These are phyloP conservation scores for Epichloe gansuensis DNA, from an alignment of 2,329 filamentous ascomycete species.

Conservation along the genomic window DNA sequence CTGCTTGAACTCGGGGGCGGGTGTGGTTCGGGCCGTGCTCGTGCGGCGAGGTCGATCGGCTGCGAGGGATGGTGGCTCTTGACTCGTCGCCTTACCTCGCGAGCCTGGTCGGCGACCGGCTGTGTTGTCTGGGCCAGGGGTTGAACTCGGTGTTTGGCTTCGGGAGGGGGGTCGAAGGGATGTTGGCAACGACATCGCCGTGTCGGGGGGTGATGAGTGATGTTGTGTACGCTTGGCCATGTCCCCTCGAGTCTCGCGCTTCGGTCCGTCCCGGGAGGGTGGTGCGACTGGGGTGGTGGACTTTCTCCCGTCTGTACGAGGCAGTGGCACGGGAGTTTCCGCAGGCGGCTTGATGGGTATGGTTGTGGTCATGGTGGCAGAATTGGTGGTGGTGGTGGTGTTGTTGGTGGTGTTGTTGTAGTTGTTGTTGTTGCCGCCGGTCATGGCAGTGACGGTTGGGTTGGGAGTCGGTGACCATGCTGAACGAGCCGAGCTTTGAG, in stretches of 20 bases:
- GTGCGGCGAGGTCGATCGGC: slow-evolving; percentile 41
- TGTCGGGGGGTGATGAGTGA: slow-evolving; percentile 11
- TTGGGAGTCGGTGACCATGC: slow-evolving; percentile 20
- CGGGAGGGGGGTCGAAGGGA: slow-evolving; percentile 19
- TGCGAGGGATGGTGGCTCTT: slow-evolving; percentile 38
- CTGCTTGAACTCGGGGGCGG: slow-evolving; percentile 34
- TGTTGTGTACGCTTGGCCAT: slow-evolving; percentile 29
- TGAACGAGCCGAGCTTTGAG: slow-evolving; percentile 17
- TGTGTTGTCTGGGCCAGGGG: slow-evolving; percentile 21
- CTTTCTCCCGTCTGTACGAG: slow-evolving; percentile 20
- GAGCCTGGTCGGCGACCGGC: slow-evolving; percentile 34
- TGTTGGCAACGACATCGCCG: background rate
- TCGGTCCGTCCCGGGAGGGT: slow-evolving; percentile 17
- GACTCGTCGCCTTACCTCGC: slow-evolving; percentile 38
- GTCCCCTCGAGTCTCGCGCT: slow-evolving; percentile 34
- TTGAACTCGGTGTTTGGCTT: slow-evolving; percentile 22
- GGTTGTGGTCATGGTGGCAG: slow-evolving; percentile 15
- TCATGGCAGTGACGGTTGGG: slow-evolving; percentile 3
- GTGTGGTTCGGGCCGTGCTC: slow-evolving; percentile 45
- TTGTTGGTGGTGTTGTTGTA: background rate
- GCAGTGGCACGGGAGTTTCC: slow-evolving; percentile 26
- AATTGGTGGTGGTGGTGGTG: slow-evolving; percentile 4
- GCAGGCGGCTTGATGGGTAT: slow-evolving; percentile 20
- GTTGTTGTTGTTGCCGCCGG: background rate
- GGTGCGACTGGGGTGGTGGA: slow-evolving; percentile 19